phyloP scores from a whole-genome alignment of 345 rosid genomes.

The Crucihimalaya himalaica region DNA sequence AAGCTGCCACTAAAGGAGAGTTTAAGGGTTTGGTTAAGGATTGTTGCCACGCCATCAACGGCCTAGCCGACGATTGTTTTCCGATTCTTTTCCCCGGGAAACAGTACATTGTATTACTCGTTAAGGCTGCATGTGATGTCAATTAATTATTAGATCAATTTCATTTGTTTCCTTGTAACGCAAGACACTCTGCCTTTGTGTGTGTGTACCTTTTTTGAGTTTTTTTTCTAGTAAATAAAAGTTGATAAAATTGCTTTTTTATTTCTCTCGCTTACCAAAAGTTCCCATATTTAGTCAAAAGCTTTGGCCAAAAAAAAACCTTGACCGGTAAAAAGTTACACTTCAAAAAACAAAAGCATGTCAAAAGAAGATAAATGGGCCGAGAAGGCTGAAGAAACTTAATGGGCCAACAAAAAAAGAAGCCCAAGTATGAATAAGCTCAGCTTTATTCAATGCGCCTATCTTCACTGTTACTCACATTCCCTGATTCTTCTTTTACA shows the following conservation, averaged over 20 bases:
- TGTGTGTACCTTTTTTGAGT: no score
- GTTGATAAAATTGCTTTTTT: no score
- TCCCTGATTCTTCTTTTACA: background rate
- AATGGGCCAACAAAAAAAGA: background rate
- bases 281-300: no score
- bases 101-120: background rate
- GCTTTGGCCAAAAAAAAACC: no score
- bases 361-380: background rate
- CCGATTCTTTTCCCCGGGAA: background rate
- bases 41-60: slow-evolving; percentile 11
- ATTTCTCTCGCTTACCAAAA: no score
- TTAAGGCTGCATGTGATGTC: background rate
- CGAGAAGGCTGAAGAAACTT: background rate
- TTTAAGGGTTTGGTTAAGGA: slow-evolving; percentile 5
- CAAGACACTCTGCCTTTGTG: background rate
- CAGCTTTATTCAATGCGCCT: background rate
- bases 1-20: background rate
- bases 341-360: no score
- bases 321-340: no score
- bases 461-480: background rate
- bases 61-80: slow-evolving; percentile 6
- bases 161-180: background rate
- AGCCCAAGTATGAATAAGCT: background rate
- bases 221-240: no score
- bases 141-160: background rate